A percentile compares a stretch with the other conserved stretches of the same genome.
Evolutionary conservation across 106 monocot species (phyloP).

Genomic region (Dioscorea zingiberensis): DNA sequence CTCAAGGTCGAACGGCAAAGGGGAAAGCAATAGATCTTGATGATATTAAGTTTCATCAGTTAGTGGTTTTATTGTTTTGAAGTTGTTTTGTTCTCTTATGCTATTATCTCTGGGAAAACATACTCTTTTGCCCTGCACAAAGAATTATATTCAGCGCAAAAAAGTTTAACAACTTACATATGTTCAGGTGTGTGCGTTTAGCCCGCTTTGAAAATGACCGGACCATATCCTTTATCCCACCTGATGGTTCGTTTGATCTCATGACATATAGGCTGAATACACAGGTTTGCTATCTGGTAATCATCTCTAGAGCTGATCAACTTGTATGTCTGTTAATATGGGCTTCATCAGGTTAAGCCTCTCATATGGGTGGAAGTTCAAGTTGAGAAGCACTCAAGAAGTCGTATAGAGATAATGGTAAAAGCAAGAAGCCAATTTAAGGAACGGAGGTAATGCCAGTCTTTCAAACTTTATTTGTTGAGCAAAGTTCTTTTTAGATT

Average conservation of each 20-base stretch:
- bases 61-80: conserved; percentile 2
- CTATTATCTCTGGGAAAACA: too few relatives aligned
- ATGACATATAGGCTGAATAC: conserved; percentile 98
- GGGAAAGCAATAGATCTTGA: conserved; percentile 98
- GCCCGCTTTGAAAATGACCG: conserved; percentile 98
- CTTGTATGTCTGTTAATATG: background rate
- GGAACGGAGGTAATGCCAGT: conserved; percentile 66
- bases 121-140: too few relatives aligned
- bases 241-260: conserved; percentile 94
- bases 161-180: too few relatives aligned
- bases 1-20: conserved; percentile 89
- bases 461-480: background rate
- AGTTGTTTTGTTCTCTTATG: too few relatives aligned
- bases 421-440: conserved; percentile 98
- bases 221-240: conserved; percentile 97
- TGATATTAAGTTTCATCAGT: conserved; percentile 99
- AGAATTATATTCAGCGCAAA: too few relatives aligned
- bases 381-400: conserved; percentile 92
- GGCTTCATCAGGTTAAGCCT: conserved; percentile 66
- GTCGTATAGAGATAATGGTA: conserved; percentile 85
- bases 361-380: conserved; percentile 97
- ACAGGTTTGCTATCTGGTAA: conserved; percentile 41
- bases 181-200: conserved; percentile 82
- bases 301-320: background rate
- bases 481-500: background rate